Evolutionary conservation across 2,329 filamentous ascomycete species (phyloP), one percentile per base, ranked within the genome.

Genomic region (Cladosporium sp.): DNA sequence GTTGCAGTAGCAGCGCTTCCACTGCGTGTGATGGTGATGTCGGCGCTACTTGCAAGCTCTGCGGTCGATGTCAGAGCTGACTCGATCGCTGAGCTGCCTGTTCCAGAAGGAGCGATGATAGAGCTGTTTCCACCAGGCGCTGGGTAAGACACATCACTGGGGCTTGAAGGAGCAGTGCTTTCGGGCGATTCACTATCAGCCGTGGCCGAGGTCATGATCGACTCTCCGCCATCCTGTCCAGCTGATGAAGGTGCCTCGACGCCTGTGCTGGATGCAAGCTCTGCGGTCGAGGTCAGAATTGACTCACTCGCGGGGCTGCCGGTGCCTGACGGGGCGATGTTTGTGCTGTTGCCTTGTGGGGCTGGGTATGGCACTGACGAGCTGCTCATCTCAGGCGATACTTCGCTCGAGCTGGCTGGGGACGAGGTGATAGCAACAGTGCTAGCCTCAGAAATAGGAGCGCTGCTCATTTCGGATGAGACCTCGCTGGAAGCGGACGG

Each of bases 51-150:
- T n/a, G n/a, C n/a, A n/a, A n/a, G n/a, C n/a, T n/a, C n/a, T 41
- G 12, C 39, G 18, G n/a, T 42, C n/a, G n/a, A 11, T 30, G 39
- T 42, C 39, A 24, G 30, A n/a, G n/a, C n/a, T n/a, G n/a, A n/a
- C n/a, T n/a, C n/a, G n/a, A 32, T 27, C 34, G 13, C 18, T 17
- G n/a, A n/a, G n/a, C n/a, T n/a, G n/a, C n/a, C n/a, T n/a, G n/a
- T n/a, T n/a, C n/a, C n/a, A n/a, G n/a, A n/a, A n/a, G n/a, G n/a
- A n/a, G n/a, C n/a, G n/a, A n/a, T n/a, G n/a, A n/a, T n/a, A n/a
- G n/a, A n/a, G 15, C 39, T 47, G 44, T 40, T 40, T 13, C 43
- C 43, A 9, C 44, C 32, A 2, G 44, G 44, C 3, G 30, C 44
- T n/a, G 44, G 44, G 36, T 39, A 47, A 1, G 44, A 36, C 3